Conservation (phyloP, 2,329 filamentous ascomycete species). For the Colletotrichum simmondsii region DNA sequence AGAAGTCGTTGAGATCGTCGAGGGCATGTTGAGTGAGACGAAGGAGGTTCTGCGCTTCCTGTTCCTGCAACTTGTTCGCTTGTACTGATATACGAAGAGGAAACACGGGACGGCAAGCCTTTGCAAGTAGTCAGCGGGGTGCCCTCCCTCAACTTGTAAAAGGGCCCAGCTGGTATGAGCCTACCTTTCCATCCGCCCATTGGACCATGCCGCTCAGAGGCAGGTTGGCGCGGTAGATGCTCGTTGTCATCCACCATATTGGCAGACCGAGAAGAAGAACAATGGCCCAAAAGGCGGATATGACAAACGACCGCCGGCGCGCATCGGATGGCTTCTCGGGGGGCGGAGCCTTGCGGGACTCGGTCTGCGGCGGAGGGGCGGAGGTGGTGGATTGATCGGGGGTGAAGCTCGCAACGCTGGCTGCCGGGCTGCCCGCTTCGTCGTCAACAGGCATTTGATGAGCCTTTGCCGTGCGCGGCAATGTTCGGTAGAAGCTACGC, state of each 20-base stretch:
- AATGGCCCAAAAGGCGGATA: conserved; percentile 91
- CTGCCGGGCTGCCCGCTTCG: conserved; percentile 9
- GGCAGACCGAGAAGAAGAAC: conserved; percentile 86
- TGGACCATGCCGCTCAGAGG: conserved; percentile 87
- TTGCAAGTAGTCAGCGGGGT: conserved; percentile 6
- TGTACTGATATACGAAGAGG: conserved; percentile 85
- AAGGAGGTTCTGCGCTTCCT: conserved; percentile 79
- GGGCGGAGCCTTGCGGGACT: conserved; percentile 67
- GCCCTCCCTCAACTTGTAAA: not conserved
- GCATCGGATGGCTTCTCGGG: conserved; percentile 79
- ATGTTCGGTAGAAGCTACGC: conserved; percentile 1
- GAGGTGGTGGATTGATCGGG: not conserved
- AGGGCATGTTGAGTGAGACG: conserved; percentile 86
- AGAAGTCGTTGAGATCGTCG: conserved; percentile 88
- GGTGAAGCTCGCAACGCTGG: not conserved
- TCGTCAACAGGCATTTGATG: conserved; percentile 18
- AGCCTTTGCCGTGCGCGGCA: conserved; percentile 18
- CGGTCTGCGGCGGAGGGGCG: conserved; percentile 10
- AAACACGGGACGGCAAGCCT: conserved; percentile 91
- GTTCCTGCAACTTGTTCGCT: conserved; percentile 70
- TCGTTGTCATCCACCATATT: conserved; percentile 96
- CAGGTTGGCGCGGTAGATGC: conserved; percentile 87
- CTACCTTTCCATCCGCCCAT: conserved; percentile 92
- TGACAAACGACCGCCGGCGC: conserved; percentile 77
- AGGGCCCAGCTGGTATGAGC: conserved; percentile 36